Percentiles rank a stretch among this genome's conserved stretches.
These are phyloP conservation scores for Escallonia herrerae DNA, from an alignment of 129 eudicot species.

Conservation along the genomic window DNA sequence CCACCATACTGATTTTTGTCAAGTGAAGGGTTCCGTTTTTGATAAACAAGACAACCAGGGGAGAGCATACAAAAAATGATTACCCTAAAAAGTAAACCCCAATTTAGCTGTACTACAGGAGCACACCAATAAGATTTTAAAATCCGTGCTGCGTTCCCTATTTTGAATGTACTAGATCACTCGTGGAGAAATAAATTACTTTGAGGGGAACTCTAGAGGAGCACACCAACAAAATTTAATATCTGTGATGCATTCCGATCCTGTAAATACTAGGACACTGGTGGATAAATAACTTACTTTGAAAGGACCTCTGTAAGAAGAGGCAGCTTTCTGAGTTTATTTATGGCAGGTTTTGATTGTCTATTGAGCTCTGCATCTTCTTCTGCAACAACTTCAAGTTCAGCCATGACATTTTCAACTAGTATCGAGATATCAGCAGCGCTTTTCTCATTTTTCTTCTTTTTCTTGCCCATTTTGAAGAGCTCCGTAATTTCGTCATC, in stretches of 20 bases:
- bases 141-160: no score
- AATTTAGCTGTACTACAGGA: no score
- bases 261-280: neutral
- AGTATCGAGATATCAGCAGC: conserved; percentile 79
- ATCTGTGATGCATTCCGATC: no score
- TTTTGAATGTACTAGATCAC: no score
- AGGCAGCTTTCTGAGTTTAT: conserved; percentile 83
- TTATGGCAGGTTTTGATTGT: conserved; percentile 77
- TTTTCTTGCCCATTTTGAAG: conserved; percentile 78
- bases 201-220: neutral
- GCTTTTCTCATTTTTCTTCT: conserved; percentile 79
- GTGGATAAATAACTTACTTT: conserved; percentile 40
- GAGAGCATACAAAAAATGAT: no score
- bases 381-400: conserved; percentile 87
- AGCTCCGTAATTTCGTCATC: conserved; percentile 75
- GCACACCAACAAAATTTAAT: no score
- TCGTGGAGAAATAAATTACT: conserved; percentile 2
- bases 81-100: no score
- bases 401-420: conserved; percentile 91
- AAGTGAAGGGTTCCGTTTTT: no score
- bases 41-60: no score
- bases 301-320: conserved; percentile 79
- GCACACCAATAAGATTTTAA: no score
- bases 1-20: no score
- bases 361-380: conserved; percentile 84